Evolutionary conservation across 768 basidiomycete genomes (phyloP), one percentile per base, ranked within the genome.

Genomic region (Mycena capillaripes): DNA sequence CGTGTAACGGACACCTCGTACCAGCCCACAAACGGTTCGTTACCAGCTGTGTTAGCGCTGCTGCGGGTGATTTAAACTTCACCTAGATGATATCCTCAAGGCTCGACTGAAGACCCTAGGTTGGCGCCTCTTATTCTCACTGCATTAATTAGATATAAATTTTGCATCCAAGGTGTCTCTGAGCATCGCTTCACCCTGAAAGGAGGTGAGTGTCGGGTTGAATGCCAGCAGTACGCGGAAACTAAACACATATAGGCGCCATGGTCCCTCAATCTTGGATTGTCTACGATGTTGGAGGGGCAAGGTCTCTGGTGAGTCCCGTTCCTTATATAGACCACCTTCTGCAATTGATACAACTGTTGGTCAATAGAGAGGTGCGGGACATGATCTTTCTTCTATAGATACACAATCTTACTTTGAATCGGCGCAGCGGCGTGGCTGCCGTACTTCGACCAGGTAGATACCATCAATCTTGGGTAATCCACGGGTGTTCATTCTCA

Each of bases 101-200:
- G 89, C 89, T 1, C 82, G 89, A 23, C 65, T 89, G 48, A 89
- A 89, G 79, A 86, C 86, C 12, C 76, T 85, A 14, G 50, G 80
- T 75, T 17, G 6, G 66, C 58, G 25, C 42, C 29, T 48, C 44
- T 11, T 29, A 10, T 23, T n/a, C 32, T 16, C 11, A 36, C 7
- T 2, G 16, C 38, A 38, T 16, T 16, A 38, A 38, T 25, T 32
- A 1, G 1, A 10, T 12, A 14, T 3, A 40, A 14, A 25, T n/a
- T 48, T 71, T 21, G 66, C 50, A 50, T 36, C 38, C 30, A 85
- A 27, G 89, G 89, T 6, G 89, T 89, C n/a, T 86, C 87, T 7
- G 89, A 90, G 76, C 87, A 90, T 77, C 85, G 84, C 58, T 90
- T 90, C 71, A 83, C 82, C 70, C 84, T 90, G 79, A 87, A 76